These are phyloP conservation scores for Lasiodiplodia hormozganensis DNA, from an alignment of 2,329 filamentous ascomycete species.

Conservation along the genomic window DNA sequence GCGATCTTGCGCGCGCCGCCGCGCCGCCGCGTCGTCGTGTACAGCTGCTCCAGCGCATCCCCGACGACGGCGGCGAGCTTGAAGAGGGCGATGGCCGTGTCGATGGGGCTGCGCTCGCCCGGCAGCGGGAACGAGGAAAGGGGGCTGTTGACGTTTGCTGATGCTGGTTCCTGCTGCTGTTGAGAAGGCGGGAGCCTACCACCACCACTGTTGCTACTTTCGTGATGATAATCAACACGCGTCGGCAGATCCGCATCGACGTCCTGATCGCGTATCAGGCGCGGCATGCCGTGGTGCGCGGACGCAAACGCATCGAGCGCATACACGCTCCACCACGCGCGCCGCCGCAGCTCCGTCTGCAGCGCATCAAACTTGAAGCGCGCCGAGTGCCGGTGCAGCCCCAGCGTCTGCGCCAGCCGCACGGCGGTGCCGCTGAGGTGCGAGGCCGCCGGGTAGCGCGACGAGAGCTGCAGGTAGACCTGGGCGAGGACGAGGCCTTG, in stretches of 20 bases:
- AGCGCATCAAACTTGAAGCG: neutral
- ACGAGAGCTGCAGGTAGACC: neutral
- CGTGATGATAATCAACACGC: neutral
- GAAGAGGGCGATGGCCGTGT: neutral
- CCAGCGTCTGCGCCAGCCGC: neutral
- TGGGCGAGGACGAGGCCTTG: neutral
- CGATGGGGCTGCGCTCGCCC: neutral
- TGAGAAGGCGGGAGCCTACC: too few relatives aligned
- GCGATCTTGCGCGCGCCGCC: neutral
- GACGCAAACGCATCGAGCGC: neutral
- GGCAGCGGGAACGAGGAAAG: neutral
- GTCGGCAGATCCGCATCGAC: neutral
- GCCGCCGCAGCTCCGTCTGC: neutral
- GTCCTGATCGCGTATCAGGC: neutral
- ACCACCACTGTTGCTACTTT: neutral
- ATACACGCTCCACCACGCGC: neutral
- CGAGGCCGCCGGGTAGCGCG: neutral
- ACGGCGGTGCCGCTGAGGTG: constrained; percentile 1
- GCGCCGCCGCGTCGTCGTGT: constrained; percentile 1
- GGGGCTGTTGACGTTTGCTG: too few relatives aligned
- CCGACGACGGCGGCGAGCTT: neutral
- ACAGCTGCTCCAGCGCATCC: neutral
- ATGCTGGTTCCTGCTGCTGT: too few relatives aligned
- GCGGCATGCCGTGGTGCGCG: neutral
- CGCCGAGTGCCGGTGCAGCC: neutral